phyloP scores from a whole-genome alignment of 2,329 filamentous ascomycete species.

The Aschersonia sp. region DNA sequence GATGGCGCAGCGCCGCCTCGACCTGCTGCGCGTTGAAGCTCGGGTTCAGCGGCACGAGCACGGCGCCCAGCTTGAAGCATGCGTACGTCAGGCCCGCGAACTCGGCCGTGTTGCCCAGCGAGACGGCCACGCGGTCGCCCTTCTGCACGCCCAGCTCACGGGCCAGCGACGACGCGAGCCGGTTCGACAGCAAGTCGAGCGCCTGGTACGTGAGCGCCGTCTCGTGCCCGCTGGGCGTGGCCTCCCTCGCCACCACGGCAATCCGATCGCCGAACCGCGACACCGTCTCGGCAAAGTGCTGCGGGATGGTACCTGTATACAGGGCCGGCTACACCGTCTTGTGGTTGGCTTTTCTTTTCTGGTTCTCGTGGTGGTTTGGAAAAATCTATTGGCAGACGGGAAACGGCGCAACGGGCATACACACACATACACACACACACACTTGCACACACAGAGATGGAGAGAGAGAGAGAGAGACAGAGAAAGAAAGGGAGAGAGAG shows the following conservation, averaged over 20 bases:
- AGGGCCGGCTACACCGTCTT: slow-evolving; percentile 42
- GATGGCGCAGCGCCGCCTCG: slow-evolving; percentile 59
- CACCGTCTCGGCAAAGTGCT: slow-evolving; percentile 57
- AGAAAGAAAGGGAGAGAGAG: background rate
- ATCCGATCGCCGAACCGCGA: slow-evolving; percentile 46
- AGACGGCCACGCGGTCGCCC: slow-evolving; percentile 74
- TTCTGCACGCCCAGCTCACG: slow-evolving; percentile 55
- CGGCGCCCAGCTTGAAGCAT: slow-evolving; percentile 83
- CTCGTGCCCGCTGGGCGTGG: slow-evolving; percentile 29
- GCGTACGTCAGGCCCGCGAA: slow-evolving; percentile 80
- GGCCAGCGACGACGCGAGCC: slow-evolving; percentile 54
- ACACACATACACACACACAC: no score
- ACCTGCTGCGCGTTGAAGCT: slow-evolving; percentile 74
- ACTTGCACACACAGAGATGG: no score
- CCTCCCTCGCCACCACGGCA: slow-evolving; percentile 36
- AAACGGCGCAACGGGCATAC: no score
- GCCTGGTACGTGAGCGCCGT: slow-evolving; percentile 56
- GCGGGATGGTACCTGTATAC: slow-evolving; percentile 51
- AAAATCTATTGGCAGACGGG: no score
- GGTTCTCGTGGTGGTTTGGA: no score
- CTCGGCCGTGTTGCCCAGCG: slow-evolving; percentile 71
- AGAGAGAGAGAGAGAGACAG: background rate
- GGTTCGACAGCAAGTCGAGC: slow-evolving; percentile 64
- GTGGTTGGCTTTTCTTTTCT: background rate
- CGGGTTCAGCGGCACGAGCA: slow-evolving; percentile 87